Evolutionary conservation across 1,284 basidiomycete species (phyloP).

Genomic region (Cryptococcus depauperatus): DNA sequence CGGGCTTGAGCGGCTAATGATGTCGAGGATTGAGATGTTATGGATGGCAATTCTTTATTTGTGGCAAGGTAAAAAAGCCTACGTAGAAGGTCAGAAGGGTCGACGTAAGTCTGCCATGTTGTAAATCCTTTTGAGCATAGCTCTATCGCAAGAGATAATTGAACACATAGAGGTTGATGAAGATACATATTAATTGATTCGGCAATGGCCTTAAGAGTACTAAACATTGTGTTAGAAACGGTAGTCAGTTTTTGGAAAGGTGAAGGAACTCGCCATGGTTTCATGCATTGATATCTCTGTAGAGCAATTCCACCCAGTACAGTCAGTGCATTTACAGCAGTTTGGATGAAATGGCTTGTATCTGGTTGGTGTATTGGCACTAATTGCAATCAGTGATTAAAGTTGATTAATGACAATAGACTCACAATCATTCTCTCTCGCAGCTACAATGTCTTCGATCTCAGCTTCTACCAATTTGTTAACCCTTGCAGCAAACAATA

Average conservation of each 20-base stretch:
- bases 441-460: constrained; percentile 52
- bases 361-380: constrained; percentile 63
- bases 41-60: constrained; percentile 58
- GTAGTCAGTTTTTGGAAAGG: not conserved
- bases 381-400: constrained; percentile 28
- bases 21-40: constrained; percentile 10
- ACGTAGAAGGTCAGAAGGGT: constrained; percentile 81
- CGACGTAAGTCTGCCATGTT: constrained; percentile 89
- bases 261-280: constrained; percentile 52
- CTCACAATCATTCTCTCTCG: constrained; percentile 21
- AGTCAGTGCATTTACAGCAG: constrained; percentile 62
- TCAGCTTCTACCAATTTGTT: constrained; percentile 60
- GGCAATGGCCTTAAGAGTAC: constrained; percentile 72
- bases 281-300: constrained; percentile 69
- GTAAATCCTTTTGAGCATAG: constrained; percentile 81
- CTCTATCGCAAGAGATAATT: constrained; percentile 74
- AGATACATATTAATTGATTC: constrained; percentile 71
- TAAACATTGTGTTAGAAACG: constrained; percentile 45
- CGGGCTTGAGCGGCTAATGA: constrained; percentile 53
- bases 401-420: not conserved
- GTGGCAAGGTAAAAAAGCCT: constrained; percentile 77
- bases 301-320: constrained; percentile 75
- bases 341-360: constrained; percentile 51
- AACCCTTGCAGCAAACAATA: constrained; percentile 66
- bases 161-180: constrained; percentile 57